phyloP scores from a whole-genome alignment of 345 rosid species.

The Atalantia buxifolia region DNA sequence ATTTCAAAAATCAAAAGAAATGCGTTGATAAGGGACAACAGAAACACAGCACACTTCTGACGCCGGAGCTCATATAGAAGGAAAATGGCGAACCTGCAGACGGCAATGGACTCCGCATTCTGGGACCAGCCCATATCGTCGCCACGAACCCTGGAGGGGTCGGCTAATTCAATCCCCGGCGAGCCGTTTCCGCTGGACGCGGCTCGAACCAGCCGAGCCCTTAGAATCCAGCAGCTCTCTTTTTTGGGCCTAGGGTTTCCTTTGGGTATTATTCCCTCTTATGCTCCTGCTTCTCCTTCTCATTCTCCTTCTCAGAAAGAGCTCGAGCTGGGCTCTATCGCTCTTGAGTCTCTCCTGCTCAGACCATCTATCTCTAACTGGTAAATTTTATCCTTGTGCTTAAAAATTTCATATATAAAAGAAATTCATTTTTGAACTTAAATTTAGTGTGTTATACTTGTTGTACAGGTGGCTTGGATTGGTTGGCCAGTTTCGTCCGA shows the following conservation, averaged over 20 bases:
- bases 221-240: constrained; percentile 86
- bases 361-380: constrained; percentile 50
- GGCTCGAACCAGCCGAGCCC: constrained; percentile 61
- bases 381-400: constrained; percentile 24
- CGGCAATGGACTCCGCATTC: constrained; percentile 79
- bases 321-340: constrained; percentile 60
- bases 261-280: constrained; percentile 73
- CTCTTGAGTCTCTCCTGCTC: constrained; percentile 66
- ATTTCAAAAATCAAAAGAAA: background rate
- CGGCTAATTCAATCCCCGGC: constrained; percentile 72
- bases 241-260: constrained; percentile 69
- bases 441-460: background rate
- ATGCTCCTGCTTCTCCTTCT: constrained; percentile 45
- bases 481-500: constrained; percentile 76
- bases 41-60: background rate
- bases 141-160: constrained; percentile 58
- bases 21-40: constrained; percentile 4
- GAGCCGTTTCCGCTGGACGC: constrained; percentile 68
- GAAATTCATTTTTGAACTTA: too few relatives aligned
- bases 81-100: constrained; percentile 55
- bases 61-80: background rate
- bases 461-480: constrained; percentile 69
- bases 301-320: constrained; percentile 45
- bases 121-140: constrained; percentile 77
- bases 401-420: background rate